A percentile compares a stretch with the other conserved stretches of the same genome.
phyloP scores from a whole-genome alignment of 805 yeast species.

The Lachancea fermentati region DNA sequence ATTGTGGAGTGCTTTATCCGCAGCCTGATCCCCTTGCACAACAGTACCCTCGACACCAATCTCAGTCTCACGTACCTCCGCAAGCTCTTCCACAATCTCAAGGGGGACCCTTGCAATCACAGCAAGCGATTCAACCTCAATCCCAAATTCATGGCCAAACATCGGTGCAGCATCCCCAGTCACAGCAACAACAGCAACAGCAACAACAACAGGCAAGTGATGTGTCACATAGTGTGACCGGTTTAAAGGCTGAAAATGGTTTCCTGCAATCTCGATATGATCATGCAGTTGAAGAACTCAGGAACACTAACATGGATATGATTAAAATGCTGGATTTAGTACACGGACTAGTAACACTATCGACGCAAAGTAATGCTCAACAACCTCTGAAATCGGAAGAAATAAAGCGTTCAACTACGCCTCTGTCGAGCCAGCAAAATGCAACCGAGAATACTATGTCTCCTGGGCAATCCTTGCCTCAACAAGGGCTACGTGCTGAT shows the following conservation, averaged over 20 bases:
- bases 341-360: conserved; percentile 18
- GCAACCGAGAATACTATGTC: conserved; percentile 15
- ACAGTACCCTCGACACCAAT: neutral
- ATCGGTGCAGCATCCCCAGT: conserved; percentile 11
- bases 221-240: conserved; percentile 34
- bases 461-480: conserved; percentile 13
- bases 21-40: neutral
- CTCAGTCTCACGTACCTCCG: neutral
- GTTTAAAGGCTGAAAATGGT: conserved; percentile 39
- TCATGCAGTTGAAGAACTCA: conserved; percentile 41
- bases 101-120: too few species aligned
- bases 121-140: too few species aligned
- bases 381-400: conserved; percentile 4
- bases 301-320: conserved; percentile 47
- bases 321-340: conserved; percentile 45
- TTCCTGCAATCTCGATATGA: conserved; percentile 43
- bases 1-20: conserved; percentile 4
- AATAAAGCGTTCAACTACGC: conserved; percentile 15
- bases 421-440: conserved; percentile 6
- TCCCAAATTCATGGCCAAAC: too few species aligned
- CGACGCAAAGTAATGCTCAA: neutral
- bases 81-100: conserved; percentile 1
- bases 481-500: conserved; percentile 2
- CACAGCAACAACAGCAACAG: conserved; percentile 7
- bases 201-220: conserved; percentile 27